Evolutionary conservation across 768 basidiomycete genomes (phyloP), one percentile per base, ranked within the genome.

Genomic region (Lyophyllum atratum): DNA sequence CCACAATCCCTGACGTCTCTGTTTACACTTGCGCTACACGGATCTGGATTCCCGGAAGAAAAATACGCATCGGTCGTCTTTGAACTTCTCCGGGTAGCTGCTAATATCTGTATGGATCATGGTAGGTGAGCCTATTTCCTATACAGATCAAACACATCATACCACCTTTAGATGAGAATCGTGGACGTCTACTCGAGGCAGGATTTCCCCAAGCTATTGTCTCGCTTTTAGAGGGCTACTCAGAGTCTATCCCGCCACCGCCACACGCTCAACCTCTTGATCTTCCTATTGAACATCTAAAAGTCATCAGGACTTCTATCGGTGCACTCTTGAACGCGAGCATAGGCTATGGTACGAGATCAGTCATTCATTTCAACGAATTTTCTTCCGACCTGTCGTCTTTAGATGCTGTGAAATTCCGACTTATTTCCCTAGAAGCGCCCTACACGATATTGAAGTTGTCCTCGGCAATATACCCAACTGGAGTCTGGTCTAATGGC

Each of bases 31-130:
- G 83, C 86, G 7, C 72, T 88, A 21, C 74, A 79, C 54, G 83
- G 79, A 42, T 67, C 79, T 5, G 60, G 77, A 19, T 74, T 78
- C 45, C 83, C 84, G 5, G 71, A 68, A 52, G 71, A 76, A 26
- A 59, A 70, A n/a, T 80, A 77, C 56, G 76, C 83, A 49, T 65
- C 80, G 9, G 80, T 81, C 10, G 75, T 86, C 22, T 82, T 82
- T 57, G 89, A 93, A 67, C 72, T 92, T 28, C 80, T 94, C 52
- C 82, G 92, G 55, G 85, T 92, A 14, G 85, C 85, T 24, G 92
- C 92, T 12, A 94, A 94, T 71, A 72, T 94, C 17, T 92, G 90
- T 70, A 86, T 92, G 73, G 90, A 94, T 67, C 90, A 93, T 64
- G 85, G 90, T 86, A 61, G 58, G 83, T 68, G 22, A 19, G 15